Conservation (phyloP, 176 grass and related monocot genomes). For the Raddia distichophylla region DNA sequence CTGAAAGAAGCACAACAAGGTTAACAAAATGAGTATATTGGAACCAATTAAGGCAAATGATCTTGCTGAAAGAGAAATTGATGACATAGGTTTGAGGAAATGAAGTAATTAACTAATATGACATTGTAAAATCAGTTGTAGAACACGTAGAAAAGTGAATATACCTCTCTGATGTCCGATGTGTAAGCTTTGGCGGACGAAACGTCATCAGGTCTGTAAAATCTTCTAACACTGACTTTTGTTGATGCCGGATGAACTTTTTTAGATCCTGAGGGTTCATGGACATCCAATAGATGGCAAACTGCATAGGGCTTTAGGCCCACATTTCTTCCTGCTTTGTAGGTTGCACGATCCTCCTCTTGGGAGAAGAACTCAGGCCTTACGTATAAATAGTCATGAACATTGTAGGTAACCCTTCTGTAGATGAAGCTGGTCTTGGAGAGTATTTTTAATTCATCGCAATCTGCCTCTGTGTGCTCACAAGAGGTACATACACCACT, state of each 20-base stretch:
- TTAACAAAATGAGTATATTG: slow-evolving; percentile 32
- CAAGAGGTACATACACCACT: slow-evolving; percentile 84
- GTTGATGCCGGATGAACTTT: slow-evolving; percentile 57
- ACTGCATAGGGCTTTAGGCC: slow-evolving; percentile 86
- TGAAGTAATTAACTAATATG: slow-evolving; percentile 18
- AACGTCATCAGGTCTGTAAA: slow-evolving; percentile 96
- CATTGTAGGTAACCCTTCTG: slow-evolving; percentile 61
- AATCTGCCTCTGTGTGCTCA: slow-evolving; percentile 54
- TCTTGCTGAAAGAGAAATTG: slow-evolving; percentile 30
- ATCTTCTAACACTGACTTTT: slow-evolving; percentile 80
- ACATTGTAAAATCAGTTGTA: slow-evolving; percentile 26
- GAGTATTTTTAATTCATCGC: slow-evolving; percentile 64
- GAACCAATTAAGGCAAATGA: slow-evolving; percentile 28
- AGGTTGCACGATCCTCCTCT: slow-evolving; percentile 65
- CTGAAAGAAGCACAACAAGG: slow-evolving; percentile 55
- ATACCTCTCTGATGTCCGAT: slow-evolving; percentile 97
- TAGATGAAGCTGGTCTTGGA: slow-evolving; percentile 76
- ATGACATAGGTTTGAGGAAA: slow-evolving; percentile 11
- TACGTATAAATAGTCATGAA: slow-evolving; percentile 79
- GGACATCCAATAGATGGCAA: slow-evolving; percentile 77
- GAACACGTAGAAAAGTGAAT: slow-evolving; percentile 9
- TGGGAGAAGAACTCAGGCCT: slow-evolving; percentile 77
- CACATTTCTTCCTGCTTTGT: slow-evolving; percentile 87
- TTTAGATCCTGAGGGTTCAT: slow-evolving; percentile 55
- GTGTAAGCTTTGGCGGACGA: slow-evolving; percentile 81